Evolutionary conservation across 371 early-diverging fungal genomes (phyloP).

Genomic region (Quaeritorhiza haematococci): DNA sequence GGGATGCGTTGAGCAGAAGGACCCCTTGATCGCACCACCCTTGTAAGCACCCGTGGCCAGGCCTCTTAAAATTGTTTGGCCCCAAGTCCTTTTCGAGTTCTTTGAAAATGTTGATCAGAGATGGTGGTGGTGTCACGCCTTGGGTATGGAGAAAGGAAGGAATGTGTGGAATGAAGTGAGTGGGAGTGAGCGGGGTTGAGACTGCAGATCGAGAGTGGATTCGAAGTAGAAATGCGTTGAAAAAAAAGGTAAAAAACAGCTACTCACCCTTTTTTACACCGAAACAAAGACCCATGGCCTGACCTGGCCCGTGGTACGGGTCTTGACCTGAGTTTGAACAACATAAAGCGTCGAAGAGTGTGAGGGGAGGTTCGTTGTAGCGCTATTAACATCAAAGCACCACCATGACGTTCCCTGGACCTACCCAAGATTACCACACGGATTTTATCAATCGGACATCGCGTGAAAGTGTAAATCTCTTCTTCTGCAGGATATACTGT

Average conservation of each 20-base stretch:
- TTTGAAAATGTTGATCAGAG: slow-evolving; percentile 89
- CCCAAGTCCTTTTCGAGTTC: slow-evolving; percentile 65
- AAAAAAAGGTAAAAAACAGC: slow-evolving; percentile 21
- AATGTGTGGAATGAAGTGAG: neutral
- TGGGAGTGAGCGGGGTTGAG: too few relatives aligned
- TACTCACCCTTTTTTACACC: neutral
- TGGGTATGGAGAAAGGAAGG: slow-evolving; percentile 44
- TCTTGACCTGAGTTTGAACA: slow-evolving; percentile 53
- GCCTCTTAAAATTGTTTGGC: slow-evolving; percentile 17
- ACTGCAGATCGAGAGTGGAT: too few relatives aligned
- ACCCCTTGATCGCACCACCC: slow-evolving; percentile 84
- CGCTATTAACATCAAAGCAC: neutral
- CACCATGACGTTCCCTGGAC: slow-evolving; percentile 60
- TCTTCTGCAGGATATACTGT: slow-evolving; percentile 64
- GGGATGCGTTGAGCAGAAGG: slow-evolving; percentile 85
- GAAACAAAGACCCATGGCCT: slow-evolving; percentile 76
- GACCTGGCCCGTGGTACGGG: slow-evolving; percentile 90
- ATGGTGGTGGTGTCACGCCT: slow-evolving; percentile 78
- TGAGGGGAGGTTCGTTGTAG: neutral
- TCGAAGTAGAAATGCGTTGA: slow-evolving; percentile 46
- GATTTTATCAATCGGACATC: slow-evolving; percentile 45
- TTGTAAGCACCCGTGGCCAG: slow-evolving; percentile 26
- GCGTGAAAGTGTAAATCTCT: slow-evolving; percentile 55
- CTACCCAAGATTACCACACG: slow-evolving; percentile 88
- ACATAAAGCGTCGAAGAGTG: neutral